phyloP scores from a whole-genome alignment of 179 eudicot species.

The Nepenthes alata region DNA sequence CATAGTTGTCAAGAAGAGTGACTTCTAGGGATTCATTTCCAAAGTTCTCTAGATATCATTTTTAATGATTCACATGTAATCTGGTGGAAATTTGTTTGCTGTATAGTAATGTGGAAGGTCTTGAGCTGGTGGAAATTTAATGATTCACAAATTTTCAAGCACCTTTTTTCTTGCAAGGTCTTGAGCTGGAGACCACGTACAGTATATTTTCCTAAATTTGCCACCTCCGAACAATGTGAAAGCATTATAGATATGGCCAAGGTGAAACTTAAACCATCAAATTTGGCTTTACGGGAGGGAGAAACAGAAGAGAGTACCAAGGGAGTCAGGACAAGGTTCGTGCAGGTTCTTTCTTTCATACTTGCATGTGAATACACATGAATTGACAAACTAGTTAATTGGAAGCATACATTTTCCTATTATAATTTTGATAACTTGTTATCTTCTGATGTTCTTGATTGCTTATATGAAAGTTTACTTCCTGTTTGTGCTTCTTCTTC shows the following conservation, averaged over 20 bases:
- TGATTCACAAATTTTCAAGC: background rate
- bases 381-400: background rate
- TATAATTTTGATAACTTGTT: background rate
- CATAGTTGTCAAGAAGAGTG: too few species aligned
- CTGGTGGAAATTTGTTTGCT: background rate
- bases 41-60: too few species aligned
- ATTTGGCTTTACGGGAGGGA: constrained; percentile 77
- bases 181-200: constrained; percentile 91
- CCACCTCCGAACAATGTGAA: constrained; percentile 70
- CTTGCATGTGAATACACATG: background rate
- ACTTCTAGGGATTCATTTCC: too few species aligned
- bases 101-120: constrained; percentile 24
- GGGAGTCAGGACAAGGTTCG: constrained; percentile 83
- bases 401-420: constrained; percentile 1
- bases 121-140: too few species aligned
- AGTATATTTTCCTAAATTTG: constrained; percentile 73
- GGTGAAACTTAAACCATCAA: constrained; percentile 55
- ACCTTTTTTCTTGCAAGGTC: constrained; percentile 30
- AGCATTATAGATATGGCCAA: constrained; percentile 52
- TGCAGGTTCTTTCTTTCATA: constrained; percentile 7
- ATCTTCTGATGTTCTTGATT: background rate
- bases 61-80: too few species aligned
- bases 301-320: constrained; percentile 71
- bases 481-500: too few species aligned
- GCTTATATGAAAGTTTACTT: too few species aligned